Evolutionary conservation across 495 filamentous ascomycete species (phyloP), one percentile per base, ranked within the genome.

Genomic region (Glonium stellatum): DNA sequence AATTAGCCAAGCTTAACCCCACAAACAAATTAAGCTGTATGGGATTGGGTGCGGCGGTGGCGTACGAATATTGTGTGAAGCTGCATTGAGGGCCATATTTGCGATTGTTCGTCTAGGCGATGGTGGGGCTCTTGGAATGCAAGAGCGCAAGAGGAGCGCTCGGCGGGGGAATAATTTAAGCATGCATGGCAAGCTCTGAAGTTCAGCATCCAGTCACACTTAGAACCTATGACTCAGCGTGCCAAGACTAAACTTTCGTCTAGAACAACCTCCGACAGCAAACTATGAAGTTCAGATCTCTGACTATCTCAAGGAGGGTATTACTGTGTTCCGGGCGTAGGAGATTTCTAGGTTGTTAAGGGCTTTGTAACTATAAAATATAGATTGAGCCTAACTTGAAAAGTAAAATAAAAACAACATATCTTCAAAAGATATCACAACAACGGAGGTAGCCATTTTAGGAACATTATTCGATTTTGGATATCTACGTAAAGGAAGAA

Each of bases 11-110:
- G 12, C 39, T 44, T 44, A 44, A 44, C 13, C 18, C 39, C 39
- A 18, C 39, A 48, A 48, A 47, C n/a, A 57, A 22, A 57, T n/a
- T 18, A 22, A 44, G 39, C 13, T 44, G 37, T 1, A n/a, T 56
- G 54, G 22, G 35, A 44, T 15, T 27, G 48, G 36, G 44, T 55
- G 46, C 27, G 27, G 27, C 27, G 6, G 27, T 31, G 27, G 18
- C 39, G 39, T 44, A 44, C 39, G 39, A 59, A 62, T 52, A 54
- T 68, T 70, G 55, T 69, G 66, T 25, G 57, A 59, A n/a, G 66
- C 62, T 10, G 56, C 66, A 52, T 70, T 70, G 44, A 67, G 60
- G 39, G 67, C 65, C 67, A 70, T 70, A 22, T 58, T 62, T 37
- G 58, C 58, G 55, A 27, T 51, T 23, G 48, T 15, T 51, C 25